Base-by-base conservation (phyloP, 441 rosid genomes). In the Theobroma grandiflorum region DNA sequence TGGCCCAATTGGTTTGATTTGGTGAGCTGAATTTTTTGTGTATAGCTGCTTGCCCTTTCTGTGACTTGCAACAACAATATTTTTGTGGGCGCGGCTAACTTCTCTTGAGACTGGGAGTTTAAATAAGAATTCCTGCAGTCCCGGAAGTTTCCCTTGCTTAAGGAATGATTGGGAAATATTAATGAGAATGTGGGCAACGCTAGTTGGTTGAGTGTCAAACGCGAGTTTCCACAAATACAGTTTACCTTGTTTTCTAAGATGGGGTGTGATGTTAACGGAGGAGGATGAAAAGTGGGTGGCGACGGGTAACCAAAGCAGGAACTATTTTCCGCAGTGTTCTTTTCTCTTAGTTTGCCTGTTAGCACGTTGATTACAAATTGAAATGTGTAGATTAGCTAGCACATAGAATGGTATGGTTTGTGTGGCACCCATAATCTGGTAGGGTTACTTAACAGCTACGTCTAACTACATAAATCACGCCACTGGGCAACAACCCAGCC, bases 261-360 rank as follows among this genome's bases (percentile, higher is more conserved):
- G 35, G 2, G 12, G 1, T 9, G 6, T n/a, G 47, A 26, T 20
- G 12, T 22, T 69, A 26, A 26, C 1, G n/a, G 31, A 8, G 83
- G 64, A 71, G 57, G 89, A 86, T 83, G 75, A 33, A 81, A 84
- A 80, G 93, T 91, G 84, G 97, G 88, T 94, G 90, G 89, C 65
- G 86, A 81, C 83, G 61, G 98, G 80, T 92, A 75, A 90, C 97
- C 98, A 90, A 92, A 85, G 82, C 52, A 26, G 72, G 82, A 76
- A 64, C 83, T 26, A 82, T 82, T 87, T 77, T 61, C 43, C 62
- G 1, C 26, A 38, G 18, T 31, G 20, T 15, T 67, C 6, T 14
- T 20, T 70, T 61, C 8, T 26, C 20, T 37, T 20, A 18, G 0
- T 14, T 33, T 35, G 6, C 12, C 15, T 22, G 52, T 20, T 65